phyloP scores from a whole-genome alignment of 352 stramenopile species.

The Pythium monospermum region DNA sequence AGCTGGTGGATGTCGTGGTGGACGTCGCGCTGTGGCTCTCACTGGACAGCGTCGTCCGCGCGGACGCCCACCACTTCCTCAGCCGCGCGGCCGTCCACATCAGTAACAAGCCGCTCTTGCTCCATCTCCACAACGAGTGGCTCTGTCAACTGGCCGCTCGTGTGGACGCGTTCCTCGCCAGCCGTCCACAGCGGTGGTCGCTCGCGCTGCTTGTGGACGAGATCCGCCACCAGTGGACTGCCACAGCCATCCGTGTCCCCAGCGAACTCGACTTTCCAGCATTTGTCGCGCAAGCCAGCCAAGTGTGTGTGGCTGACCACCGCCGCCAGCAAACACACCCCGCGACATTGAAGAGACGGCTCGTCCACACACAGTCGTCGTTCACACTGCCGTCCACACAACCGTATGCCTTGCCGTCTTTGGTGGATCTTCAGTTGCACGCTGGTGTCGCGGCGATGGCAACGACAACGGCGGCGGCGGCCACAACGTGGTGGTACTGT shows the following conservation, averaged over 20 bases:
- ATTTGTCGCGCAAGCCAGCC: constrained; percentile 1
- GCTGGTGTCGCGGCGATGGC: too few relatives aligned
- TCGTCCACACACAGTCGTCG: too few relatives aligned
- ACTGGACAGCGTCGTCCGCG: background rate
- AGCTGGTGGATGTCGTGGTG: background rate
- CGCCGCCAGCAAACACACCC: too few relatives aligned
- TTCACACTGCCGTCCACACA: too few relatives aligned
- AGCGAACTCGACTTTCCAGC: background rate
- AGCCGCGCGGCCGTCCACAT: background rate
- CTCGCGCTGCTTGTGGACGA: too few relatives aligned
- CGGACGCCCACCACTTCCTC: background rate
- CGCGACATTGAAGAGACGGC: too few relatives aligned
- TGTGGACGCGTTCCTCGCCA: background rate
- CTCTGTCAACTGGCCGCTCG: background rate
- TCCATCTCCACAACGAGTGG: background rate
- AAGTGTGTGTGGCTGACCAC: too few relatives aligned
- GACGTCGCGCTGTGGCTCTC: background rate
- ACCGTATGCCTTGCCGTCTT: too few relatives aligned
- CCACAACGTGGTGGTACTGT: too few relatives aligned
- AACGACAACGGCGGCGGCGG: too few relatives aligned
- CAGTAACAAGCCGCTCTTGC: background rate
- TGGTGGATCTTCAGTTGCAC: too few relatives aligned
- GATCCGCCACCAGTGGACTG: background rate
- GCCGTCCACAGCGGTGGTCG: too few relatives aligned
- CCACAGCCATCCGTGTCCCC: background rate